phyloP scores from a whole-genome alignment of 2,329 filamentous ascomycete species.

The Xylariales sp. region DNA sequence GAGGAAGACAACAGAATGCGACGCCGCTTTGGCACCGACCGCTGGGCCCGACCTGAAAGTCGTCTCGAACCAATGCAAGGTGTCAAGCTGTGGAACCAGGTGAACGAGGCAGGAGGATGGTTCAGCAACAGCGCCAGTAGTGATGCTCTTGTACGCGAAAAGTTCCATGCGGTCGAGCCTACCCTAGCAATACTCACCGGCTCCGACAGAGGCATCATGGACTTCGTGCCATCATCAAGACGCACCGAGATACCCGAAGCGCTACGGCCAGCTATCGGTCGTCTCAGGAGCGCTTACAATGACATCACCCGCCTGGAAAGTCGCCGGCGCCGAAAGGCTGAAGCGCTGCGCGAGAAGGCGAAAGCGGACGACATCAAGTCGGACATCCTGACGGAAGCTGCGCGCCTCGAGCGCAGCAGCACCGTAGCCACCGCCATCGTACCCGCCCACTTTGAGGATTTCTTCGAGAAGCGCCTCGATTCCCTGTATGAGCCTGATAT shows the following conservation, averaged over 20 bases:
- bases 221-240: constrained; percentile 83
- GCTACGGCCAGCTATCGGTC: constrained; percentile 73
- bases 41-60: constrained; percentile 72
- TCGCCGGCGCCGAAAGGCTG: constrained; percentile 72
- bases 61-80: constrained; percentile 59
- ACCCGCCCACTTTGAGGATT: constrained; percentile 84
- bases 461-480: constrained; percentile 79
- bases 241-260: constrained; percentile 74
- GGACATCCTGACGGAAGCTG: constrained; percentile 77
- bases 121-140: constrained; percentile 61
- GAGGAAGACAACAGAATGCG: constrained; percentile 77
- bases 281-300: constrained; percentile 75
- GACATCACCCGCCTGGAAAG: constrained; percentile 82
- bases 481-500: constrained; percentile 74
- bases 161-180: constrained; percentile 71
- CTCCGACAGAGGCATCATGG: constrained; percentile 75
- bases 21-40: constrained; percentile 77
- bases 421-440: constrained; percentile 75
- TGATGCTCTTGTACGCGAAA: constrained; percentile 64
- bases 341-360: constrained; percentile 72
- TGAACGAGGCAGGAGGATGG: constrained; percentile 80
- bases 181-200: constrained; percentile 74
- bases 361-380: constrained; percentile 85
- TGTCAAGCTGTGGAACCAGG: constrained; percentile 68
- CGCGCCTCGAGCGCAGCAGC: constrained; percentile 79